A percentile compares a stretch with the other conserved stretches of the same genome.
phyloP scores from a whole-genome alignment of 2,329 filamentous ascomycete genomes.

The Verticillium nubilum region DNA sequence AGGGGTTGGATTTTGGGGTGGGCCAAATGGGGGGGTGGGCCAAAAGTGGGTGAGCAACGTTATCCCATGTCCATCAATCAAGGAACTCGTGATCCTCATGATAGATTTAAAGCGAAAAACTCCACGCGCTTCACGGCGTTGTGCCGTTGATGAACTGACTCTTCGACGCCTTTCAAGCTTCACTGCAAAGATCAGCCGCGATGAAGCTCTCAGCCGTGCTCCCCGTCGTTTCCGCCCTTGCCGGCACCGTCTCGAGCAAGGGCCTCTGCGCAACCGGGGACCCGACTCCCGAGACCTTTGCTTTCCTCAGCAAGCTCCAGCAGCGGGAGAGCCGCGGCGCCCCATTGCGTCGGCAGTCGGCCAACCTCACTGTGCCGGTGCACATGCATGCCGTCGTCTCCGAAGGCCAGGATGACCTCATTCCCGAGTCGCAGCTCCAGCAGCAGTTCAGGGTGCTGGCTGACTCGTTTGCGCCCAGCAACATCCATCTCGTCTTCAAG shows the following conservation, averaged over 20 bases:
- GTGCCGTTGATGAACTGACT: background rate
- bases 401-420: background rate
- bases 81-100: background rate
- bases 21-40: no score
- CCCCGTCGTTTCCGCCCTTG: background rate
- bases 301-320: background rate
- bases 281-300: background rate
- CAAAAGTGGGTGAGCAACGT: no score
- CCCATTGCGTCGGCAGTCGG: background rate
- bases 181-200: background rate
- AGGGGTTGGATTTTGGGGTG: no score
- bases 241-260: background rate
- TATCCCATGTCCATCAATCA: no score
- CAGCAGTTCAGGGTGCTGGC: slow-evolving; percentile 20
- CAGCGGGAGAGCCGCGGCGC: background rate
- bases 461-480: slow-evolving; percentile 17
- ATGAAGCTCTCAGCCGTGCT: background rate
- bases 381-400: background rate
- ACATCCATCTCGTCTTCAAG: slow-evolving; percentile 20
- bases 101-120: background rate
- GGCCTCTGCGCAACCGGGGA: background rate
- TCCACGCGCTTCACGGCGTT: background rate
- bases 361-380: background rate
- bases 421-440: slow-evolving; percentile 5
- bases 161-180: background rate